Conservation (phyloP, 106 monocot genomes). For the Dioscorea zingiberensis region DNA sequence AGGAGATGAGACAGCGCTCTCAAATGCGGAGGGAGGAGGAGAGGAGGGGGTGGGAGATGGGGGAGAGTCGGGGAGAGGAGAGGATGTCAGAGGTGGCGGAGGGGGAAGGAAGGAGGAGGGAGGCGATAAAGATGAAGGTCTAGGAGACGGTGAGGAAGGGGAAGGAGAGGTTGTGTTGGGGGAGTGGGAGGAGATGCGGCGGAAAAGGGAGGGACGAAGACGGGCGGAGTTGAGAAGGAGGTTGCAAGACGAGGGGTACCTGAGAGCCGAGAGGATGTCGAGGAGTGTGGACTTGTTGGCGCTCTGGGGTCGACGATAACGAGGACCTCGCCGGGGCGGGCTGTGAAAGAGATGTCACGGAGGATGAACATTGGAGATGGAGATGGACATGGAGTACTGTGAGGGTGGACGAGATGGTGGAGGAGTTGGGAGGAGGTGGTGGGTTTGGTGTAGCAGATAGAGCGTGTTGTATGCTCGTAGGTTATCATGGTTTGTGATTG, state of each 20-base stretch:
- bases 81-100: slow-evolving; percentile 39
- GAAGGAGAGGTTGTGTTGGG: slow-evolving; percentile 63
- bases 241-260: slow-evolving; percentile 47
- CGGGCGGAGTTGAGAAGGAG: slow-evolving; percentile 75
- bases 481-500: slow-evolving; percentile 3
- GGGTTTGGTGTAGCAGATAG: slow-evolving; percentile 66
- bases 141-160: slow-evolving; percentile 81
- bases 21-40: slow-evolving; percentile 60
- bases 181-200: slow-evolving; percentile 78
- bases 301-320: slow-evolving; percentile 89
- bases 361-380: slow-evolving; percentile 55
- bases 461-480: slow-evolving; percentile 56
- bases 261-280: slow-evolving; percentile 77
- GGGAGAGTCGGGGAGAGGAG: slow-evolving; percentile 64
- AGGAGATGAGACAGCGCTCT: slow-evolving; percentile 83
- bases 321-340: slow-evolving; percentile 60
- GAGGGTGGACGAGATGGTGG: no score
- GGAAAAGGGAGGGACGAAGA: slow-evolving; percentile 53
- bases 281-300: slow-evolving; percentile 92
- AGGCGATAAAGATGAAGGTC: slow-evolving; percentile 72
- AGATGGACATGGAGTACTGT: background rate
- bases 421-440: slow-evolving; percentile 15
- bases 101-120: slow-evolving; percentile 38
- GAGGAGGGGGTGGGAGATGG: slow-evolving; percentile 51
- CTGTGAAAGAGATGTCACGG: slow-evolving; percentile 63